These are phyloP conservation scores for Glaciozyma martinii DNA, from an alignment of 768 basidiomycete species.

Conservation along the genomic window DNA sequence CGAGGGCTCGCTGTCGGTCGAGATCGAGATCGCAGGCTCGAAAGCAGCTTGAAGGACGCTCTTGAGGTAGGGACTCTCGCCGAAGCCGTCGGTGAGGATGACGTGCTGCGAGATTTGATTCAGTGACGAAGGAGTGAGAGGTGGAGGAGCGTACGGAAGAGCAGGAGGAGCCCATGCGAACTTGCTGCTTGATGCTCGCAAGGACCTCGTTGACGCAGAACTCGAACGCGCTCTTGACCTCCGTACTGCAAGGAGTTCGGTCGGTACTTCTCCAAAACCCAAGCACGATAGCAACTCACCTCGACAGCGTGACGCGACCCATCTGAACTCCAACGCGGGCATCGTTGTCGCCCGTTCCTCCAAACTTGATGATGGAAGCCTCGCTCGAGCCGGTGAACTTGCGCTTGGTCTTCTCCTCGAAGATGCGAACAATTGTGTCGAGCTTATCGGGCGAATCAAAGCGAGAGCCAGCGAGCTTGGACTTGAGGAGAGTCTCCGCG, in stretches of 20 bases:
- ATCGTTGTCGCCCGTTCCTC: too few relatives aligned
- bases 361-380: too few relatives aligned
- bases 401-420: constrained; percentile 1
- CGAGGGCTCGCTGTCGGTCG: too few relatives aligned
- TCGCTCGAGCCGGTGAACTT: neutral
- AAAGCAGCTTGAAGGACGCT: neutral
- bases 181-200: neutral
- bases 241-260: neutral
- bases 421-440: neutral
- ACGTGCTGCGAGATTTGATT: neutral
- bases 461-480: neutral
- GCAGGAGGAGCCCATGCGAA: neutral
- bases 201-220: neutral
- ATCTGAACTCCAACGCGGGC: too few relatives aligned
- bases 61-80: neutral
- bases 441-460: neutral
- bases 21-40: neutral
- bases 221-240: neutral
- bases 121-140: neutral
- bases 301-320: too few relatives aligned
- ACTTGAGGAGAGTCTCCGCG: neutral
- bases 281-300: too few relatives aligned
- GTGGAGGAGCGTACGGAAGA: neutral
- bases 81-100: neutral
- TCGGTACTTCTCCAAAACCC: too few relatives aligned